Base-by-base conservation (phyloP, 495 filamentous ascomycete genomes). In the Tuber aestivum region DNA sequence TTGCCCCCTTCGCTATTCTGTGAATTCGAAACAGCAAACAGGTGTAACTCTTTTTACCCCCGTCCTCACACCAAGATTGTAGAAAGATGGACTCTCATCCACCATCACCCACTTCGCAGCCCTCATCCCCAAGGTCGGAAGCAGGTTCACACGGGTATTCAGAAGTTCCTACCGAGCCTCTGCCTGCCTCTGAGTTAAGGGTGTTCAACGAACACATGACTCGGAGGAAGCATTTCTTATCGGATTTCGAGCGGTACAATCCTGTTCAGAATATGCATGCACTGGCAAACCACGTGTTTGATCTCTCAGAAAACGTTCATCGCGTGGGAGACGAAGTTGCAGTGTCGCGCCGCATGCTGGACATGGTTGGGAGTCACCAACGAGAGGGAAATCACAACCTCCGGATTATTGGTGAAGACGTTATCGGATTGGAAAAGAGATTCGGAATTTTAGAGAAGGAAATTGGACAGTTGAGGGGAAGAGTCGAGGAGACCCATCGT, bases 211-310 rank as follows among this genome's bases (percentile, higher is more conserved):
- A 82, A 20, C 80, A 82, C 41, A 82, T 82, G 80, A 69, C 69
- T 10, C 45, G 80, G 14, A 77, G 80, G 35, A 77, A 81, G 27
- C 80, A 79, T 32, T 82, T 82, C 32, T 74, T 82, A 1, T 79
- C 76, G 3, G 80, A 82, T 41, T 82, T 76, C 44, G 80, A 82
- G 21, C 68, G 76, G 0, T 82, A 82, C 68, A 82, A 82, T 71
- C 80, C 80, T 10, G 74, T 82, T 18, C 80, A 82, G 56, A 82
- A 82, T 41, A 81, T 82, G 80, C 80, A 82, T 40, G 78, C 79
- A 1, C 74, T 82, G 0, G 80, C 80, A 2, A 82, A 82, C 40
- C 80, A 82, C 27, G 80, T 82, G 14, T 82, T 82, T n/a, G 80
- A 82, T 12, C 69, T 82, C 0, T 76, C 76, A 10, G 80, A 82